Base-by-base conservation (phyloP, 1,284 basidiomycete species). In the Pseudozyma flocculosa region DNA sequence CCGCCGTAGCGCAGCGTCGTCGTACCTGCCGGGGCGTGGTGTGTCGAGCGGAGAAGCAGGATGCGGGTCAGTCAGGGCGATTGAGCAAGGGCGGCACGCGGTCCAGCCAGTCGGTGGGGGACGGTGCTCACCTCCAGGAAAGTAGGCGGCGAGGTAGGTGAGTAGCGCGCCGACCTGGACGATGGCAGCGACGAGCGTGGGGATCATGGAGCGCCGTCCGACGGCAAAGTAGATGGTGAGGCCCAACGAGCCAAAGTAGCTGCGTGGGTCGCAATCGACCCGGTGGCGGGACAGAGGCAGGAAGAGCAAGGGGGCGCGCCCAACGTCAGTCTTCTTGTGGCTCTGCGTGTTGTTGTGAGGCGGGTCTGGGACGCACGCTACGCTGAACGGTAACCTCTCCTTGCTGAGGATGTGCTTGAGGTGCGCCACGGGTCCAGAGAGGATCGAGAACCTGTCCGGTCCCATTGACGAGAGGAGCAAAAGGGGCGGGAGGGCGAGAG, bases 321-420 rank as follows among this genome's bases (percentile, higher is more conserved):
- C n/a, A n/a, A n/a, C n/a, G n/a, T n/a, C n/a, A n/a, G n/a, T n/a
- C n/a, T n/a, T n/a, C n/a, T n/a, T n/a, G n/a, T n/a, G n/a, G n/a
- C n/a, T n/a, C n/a, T n/a, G n/a, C n/a, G n/a, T n/a, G n/a, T n/a
- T n/a, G n/a, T n/a, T n/a, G n/a, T n/a, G n/a, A n/a, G n/a, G n/a
- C n/a, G n/a, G n/a, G n/a, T n/a, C n/a, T n/a, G 36, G 60, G 32
- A 34, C 32, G 62, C 63, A 75, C 44, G 74, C 71, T 17, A 24
- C 89, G 90, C 48, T 84, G 83, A 41, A 82, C 77, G 65, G 82
- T 82, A 24, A 62, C 45, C 70, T 86, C 84, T 19, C 83, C 83
- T 21, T 68, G 62, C 64, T 66, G 47, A 64, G 46, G 37, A 78
- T 68, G 48, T 78, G 75, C 47, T 64, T 67, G 34, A 75, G 50